These are phyloP conservation scores for Nicotiana attenuata DNA, from an alignment of 257 asterid species.

Conservation along the genomic window DNA sequence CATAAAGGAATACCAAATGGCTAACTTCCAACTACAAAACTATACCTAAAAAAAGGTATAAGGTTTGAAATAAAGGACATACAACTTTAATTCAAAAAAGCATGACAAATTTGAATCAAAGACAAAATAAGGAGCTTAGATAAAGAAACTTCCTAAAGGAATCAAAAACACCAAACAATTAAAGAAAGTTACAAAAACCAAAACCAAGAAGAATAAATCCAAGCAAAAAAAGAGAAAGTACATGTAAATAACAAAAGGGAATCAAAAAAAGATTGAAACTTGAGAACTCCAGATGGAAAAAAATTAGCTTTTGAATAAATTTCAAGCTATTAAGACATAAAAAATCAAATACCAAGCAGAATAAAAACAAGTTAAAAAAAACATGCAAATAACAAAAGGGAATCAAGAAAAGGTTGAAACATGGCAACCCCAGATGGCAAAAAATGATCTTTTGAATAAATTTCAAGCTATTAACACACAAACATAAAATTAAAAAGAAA, in stretches of 20 bases:
- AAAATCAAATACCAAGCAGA: not conserved
- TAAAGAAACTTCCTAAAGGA: not conserved
- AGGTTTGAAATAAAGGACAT: slow-evolving; percentile 16
- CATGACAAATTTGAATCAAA: not conserved
- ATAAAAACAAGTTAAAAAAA: not conserved
- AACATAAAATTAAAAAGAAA: slow-evolving; percentile 7
- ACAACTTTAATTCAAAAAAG: not conserved
- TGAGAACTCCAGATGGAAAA: slow-evolving; percentile 16
- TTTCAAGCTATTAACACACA: slow-evolving; percentile 4
- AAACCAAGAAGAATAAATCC: slow-evolving; percentile 1
- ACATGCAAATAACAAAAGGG: slow-evolving; percentile 4
- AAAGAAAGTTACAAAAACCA: not conserved
- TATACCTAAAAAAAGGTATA: slow-evolving; percentile 9
- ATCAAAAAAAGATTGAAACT: not conserved
- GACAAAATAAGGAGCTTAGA: not conserved
- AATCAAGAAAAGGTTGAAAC: not conserved
- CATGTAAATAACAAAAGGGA: not conserved
- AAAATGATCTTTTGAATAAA: slow-evolving; percentile 25
- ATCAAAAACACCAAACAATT: not conserved
- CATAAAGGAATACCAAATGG: slow-evolving; percentile 3
- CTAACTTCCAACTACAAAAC: not conserved
- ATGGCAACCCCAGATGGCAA: slow-evolving; percentile 13
- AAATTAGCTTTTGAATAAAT: slow-evolving; percentile 23
- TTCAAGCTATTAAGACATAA: slow-evolving; percentile 3
- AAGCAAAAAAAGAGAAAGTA: not conserved